Evolutionary conservation across 768 basidiomycete species (phyloP), one percentile per base, ranked within the genome.

Genomic region (Suillus clintonianus): DNA sequence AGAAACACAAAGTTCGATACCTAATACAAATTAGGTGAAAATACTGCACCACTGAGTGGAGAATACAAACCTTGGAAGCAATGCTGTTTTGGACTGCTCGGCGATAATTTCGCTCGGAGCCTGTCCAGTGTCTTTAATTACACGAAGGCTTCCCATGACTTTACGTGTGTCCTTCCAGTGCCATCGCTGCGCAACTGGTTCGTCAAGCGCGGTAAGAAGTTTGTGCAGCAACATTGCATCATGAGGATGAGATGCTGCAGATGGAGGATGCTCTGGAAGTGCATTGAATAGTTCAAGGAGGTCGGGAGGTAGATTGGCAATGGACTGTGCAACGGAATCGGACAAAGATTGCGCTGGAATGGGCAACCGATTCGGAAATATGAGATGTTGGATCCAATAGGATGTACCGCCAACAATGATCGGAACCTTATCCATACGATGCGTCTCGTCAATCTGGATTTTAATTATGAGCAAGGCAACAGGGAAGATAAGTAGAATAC

Each of bases 151-250:
- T 42, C 95, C 83, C 13, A 92, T 75, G 7, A 98, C 92, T 76
- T 98, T 99, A 37, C 97, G 82, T 0, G 94, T 89, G 69, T 99
- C 97, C 66, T 82, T 84, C 97, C 97, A 99, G 73, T 99, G 97
- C 97, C 97, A 99, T 65, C 95, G 81, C 36, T 82, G 82, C 0
- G 91, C 93, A 51, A 94, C 86, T 0, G 72, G 68, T 0, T 87
- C 88, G 69, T 99, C 97, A 6, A 99, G 81, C 4, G 78, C 71
- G 10, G 77, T 75, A 22, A 99, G 78, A 14, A 98, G 79, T 11
- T 74, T 77, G 70, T 95, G 85, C 19, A 97, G 76, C n/a, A 80
- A 73, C 56, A 90, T 81, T 1, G 91, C 88, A 9, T 76, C 76
- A 11, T 85, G 81, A 1, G 86, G 86, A 64, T 88, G 78, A 1